Conservation (phyloP, 2,329 filamentous ascomycete genomes). For the Cladosporium sp. region DNA sequence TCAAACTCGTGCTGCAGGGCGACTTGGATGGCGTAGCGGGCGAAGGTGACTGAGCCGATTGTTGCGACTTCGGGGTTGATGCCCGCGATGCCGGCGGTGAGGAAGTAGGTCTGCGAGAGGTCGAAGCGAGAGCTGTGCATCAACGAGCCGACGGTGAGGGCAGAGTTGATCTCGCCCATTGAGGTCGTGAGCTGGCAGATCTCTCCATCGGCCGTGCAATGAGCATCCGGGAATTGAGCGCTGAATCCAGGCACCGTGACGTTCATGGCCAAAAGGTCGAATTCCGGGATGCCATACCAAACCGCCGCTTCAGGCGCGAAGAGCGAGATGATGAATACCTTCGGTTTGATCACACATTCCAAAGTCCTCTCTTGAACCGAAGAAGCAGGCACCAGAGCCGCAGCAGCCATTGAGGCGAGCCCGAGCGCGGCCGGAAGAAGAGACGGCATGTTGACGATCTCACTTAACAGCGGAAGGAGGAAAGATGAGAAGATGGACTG, state of each 20-base stretch:
- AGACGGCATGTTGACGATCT: not conserved
- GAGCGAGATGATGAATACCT: conserved; percentile 58
- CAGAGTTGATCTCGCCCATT: conserved; percentile 64
- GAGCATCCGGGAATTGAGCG: conserved; percentile 37
- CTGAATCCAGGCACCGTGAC: conserved; percentile 30
- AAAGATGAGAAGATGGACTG: not conserved
- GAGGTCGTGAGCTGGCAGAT: conserved; percentile 66
- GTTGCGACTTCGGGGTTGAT: conserved; percentile 63
- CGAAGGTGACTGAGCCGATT: conserved; percentile 60
- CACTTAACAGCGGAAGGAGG: not conserved
- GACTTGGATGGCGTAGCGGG: conserved; percentile 65
- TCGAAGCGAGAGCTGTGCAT: conserved; percentile 58
- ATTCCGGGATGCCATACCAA: conserved; percentile 28
- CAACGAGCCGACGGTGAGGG: conserved; percentile 57
- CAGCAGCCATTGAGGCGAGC: not conserved
- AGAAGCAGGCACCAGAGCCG: conserved; percentile 1
- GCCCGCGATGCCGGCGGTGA: conserved; percentile 68
- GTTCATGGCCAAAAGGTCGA: conserved; percentile 30
- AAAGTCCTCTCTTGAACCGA: not conserved
- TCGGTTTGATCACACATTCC: conserved; percentile 41
- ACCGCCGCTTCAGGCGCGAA: conserved; percentile 48
- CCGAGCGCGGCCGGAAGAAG: not conserved
- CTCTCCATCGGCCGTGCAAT: conserved; percentile 55
- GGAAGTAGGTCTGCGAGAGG: conserved; percentile 61
- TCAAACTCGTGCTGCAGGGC: conserved; percentile 73